Evolutionary conservation across 2,329 filamentous ascomycete genomes (phyloP), one percentile per base, ranked within the genome.

Genomic region (Camillea tinctor): DNA sequence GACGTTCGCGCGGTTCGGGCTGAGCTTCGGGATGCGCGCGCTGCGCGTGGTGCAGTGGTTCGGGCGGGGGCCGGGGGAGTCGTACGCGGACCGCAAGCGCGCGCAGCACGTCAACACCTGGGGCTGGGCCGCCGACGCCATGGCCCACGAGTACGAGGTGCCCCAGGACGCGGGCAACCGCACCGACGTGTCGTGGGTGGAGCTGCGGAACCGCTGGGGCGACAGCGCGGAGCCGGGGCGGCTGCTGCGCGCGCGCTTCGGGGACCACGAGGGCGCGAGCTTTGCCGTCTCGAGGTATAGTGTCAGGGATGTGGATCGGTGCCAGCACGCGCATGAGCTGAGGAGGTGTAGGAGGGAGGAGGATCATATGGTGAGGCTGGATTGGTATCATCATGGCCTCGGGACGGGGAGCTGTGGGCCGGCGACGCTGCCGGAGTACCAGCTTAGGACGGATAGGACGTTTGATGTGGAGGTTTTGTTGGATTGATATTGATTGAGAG

Each of bases 91-190:
- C 74, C 88, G 83, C 76, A 89, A 89, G 71, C 70, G 79, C 13
- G 81, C 84, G 3, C 87, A 90, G 69, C 72, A 74, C 0, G 73
- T 89, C 3, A 87, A 85, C 6, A 82, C 80, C 54, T 87, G 80
- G 74, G 75, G 76, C 2, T 66, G 71, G 11, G 66, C 65, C 1
- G 74, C 86, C 1, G 80, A 84, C 52, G 76, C 80, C 1, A 75
- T 91, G 0, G 84, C 81, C 71, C 78, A 82, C 1, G 79, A 83
- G 50, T 90, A 89, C 68, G 88, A 91, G 64, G 87, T 84, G 58
- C 88, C 88, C 0, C 88, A 91, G 71, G 88, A 91, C 60, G 80
- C 79, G 30, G 85, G 86, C 0, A 90, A 90, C 70, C 78, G 85
- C 19, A 87, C 83, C 0, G 87, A 90, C 66, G 83, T 84, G 1